A percentile compares a stretch with the other conserved stretches of the same genome.
Evolutionary conservation across 2,329 filamentous ascomycete genomes (phyloP).

Genomic region (Malbranchea cinnamomea): DNA sequence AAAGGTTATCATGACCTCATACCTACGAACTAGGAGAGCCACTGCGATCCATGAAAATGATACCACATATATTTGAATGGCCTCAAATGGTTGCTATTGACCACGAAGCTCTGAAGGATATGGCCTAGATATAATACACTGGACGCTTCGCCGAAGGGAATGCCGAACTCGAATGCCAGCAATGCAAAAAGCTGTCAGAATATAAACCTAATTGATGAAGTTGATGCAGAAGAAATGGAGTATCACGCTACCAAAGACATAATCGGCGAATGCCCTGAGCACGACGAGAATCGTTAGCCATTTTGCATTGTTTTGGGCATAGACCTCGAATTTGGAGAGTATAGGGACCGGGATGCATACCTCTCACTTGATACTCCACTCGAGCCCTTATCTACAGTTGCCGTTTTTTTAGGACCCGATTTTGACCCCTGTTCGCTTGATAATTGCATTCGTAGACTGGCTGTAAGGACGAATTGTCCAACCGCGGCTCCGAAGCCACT

Average conservation of each 20-base stretch:
- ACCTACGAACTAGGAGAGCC: too few relatives aligned
- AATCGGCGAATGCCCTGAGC: conserved; percentile 83
- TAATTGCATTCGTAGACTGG: conserved; percentile 79
- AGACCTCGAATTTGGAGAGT: not conserved
- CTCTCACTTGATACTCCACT: conserved; percentile 25
- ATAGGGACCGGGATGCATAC: conserved; percentile 9
- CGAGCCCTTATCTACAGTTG: conserved; percentile 6
- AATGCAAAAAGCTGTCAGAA: too few relatives aligned
- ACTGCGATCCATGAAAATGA: too few relatives aligned
- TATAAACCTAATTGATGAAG: conserved; percentile 97
- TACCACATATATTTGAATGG: too few relatives aligned
- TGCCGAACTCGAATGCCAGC: too few relatives aligned
- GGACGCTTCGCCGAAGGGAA: too few relatives aligned
- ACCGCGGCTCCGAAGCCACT: conserved; percentile 89
- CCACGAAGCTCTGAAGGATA: too few relatives aligned
- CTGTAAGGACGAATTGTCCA: conserved; percentile 92
- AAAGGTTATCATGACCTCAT: too few relatives aligned
- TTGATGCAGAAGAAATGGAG: conserved; percentile 99
- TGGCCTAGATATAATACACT: too few relatives aligned
- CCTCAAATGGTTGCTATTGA: too few relatives aligned
- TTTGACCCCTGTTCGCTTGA: conserved; percentile 49
- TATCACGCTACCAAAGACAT: conserved; percentile 83
- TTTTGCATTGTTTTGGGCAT: too few relatives aligned
- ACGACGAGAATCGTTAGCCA: conserved; percentile 8
- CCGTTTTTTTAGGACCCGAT: conserved; percentile 12